Evolutionary conservation across 2,329 filamentous ascomycete species (phyloP).

Genomic region (Beauveria varroae): DNA sequence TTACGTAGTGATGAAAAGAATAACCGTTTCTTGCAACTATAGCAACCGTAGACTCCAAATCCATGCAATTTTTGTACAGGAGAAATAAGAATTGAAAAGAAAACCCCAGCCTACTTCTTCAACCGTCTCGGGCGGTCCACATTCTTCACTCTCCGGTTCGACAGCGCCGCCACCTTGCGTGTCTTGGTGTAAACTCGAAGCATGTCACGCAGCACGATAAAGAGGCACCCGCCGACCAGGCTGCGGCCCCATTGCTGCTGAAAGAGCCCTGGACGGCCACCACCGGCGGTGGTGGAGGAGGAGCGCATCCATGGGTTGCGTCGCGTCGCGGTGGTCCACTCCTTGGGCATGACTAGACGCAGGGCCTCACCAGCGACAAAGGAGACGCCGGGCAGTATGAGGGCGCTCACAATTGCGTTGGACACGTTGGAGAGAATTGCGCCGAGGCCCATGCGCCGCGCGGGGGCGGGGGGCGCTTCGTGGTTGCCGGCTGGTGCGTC

Average conservation of each 20-base stretch:
- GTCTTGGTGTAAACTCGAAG: slow-evolving; percentile 57
- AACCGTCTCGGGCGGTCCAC: slow-evolving; percentile 35
- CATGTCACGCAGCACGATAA: slow-evolving; percentile 71
- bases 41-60: not conserved
- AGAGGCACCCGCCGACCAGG: slow-evolving; percentile 79
- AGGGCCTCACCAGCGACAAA: slow-evolving; percentile 71
- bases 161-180: slow-evolving; percentile 48
- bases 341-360: slow-evolving; percentile 56
- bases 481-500: slow-evolving; percentile 17
- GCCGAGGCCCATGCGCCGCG: slow-evolving; percentile 26
- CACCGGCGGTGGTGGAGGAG: slow-evolving; percentile 20
- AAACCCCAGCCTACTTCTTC: slow-evolving; percentile 20
- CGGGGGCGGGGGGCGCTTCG: slow-evolving; percentile 28
- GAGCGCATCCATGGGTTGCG: slow-evolving; percentile 18
- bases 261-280: slow-evolving; percentile 54
- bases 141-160: slow-evolving; percentile 47
- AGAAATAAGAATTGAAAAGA: not conserved
- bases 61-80: not conserved
- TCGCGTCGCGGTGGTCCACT: slow-evolving; percentile 50
- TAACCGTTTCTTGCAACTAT: not conserved
- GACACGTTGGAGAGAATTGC: slow-evolving; percentile 35
- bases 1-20: not conserved
- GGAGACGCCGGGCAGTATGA: slow-evolving; percentile 78
- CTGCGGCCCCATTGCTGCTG: slow-evolving; percentile 85
- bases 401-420: slow-evolving; percentile 43